Conservation (phyloP, 2,329 filamentous ascomycete genomes). For the Pseudogymnoascus sp. region DNA sequence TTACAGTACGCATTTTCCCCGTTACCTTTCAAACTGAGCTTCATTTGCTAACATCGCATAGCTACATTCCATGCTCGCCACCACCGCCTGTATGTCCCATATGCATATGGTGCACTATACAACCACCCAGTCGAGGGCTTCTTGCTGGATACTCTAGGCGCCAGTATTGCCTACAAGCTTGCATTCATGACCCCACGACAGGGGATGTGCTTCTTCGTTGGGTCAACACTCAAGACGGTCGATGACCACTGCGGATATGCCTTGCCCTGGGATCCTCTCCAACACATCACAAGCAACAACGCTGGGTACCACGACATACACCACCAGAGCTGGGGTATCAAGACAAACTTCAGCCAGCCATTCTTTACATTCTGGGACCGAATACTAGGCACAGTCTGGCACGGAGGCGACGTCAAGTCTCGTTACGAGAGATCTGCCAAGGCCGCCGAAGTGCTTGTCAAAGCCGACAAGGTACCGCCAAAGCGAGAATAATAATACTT, state of each 20-base stretch:
- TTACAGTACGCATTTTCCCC: constrained; percentile 64
- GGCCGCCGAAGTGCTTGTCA: constrained; percentile 23
- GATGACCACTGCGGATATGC: constrained; percentile 95
- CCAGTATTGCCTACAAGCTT: constrained; percentile 73
- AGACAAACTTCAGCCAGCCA: constrained; percentile 84
- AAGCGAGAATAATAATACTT: constrained; percentile 10
- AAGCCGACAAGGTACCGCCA: constrained; percentile 11
- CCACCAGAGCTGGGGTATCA: constrained; percentile 98
- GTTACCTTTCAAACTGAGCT: background rate
- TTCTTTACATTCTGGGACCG: constrained; percentile 96
- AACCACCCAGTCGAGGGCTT: constrained; percentile 95
- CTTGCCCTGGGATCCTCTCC: constrained; percentile 91
- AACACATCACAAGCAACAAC: constrained; percentile 89
- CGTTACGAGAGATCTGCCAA: constrained; percentile 24
- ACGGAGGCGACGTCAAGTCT: constrained; percentile 22
- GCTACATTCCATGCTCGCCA: constrained; percentile 89
- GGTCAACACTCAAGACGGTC: constrained; percentile 89
- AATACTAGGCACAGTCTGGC: constrained; percentile 56
- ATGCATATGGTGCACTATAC: constrained; percentile 93
- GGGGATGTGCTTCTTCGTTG: constrained; percentile 81
- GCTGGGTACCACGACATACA: constrained; percentile 96
- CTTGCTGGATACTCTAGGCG: constrained; percentile 81
- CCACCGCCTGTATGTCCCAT: constrained; percentile 94
- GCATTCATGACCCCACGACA: constrained; percentile 78
- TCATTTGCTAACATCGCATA: constrained; percentile 30